Conservation (phyloP, 345 rosid species). For the Populus alba region DNA sequence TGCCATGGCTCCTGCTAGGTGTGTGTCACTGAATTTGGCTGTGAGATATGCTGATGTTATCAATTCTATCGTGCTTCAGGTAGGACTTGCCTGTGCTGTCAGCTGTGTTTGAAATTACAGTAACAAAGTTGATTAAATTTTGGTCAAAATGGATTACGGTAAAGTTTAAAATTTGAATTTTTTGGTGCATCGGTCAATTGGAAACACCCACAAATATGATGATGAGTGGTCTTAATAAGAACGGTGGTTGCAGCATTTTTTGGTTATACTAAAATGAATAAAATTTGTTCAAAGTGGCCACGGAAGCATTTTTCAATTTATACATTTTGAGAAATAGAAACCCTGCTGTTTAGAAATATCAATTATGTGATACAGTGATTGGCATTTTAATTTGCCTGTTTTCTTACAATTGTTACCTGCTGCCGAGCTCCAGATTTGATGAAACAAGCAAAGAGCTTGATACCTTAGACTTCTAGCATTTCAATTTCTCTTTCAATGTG, state of each 20-base stretch:
- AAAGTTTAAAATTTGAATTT: neutral
- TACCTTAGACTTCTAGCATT: neutral
- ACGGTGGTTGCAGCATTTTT: neutral
- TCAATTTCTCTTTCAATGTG: neutral
- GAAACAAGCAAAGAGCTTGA: neutral
- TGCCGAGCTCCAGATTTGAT: neutral
- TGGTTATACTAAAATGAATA: neutral
- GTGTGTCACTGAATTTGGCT: constrained; percentile 86
- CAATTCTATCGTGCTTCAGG: constrained; percentile 87
- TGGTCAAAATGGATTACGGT: neutral
- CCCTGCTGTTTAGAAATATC: neutral
- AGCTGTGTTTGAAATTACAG: neutral
- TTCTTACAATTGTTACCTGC: neutral
- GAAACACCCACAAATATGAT: neutral
- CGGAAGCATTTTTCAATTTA: neutral
- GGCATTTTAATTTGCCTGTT: neutral
- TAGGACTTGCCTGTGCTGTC: constrained; percentile 15
- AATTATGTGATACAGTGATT: neutral
- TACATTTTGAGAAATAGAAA: neutral
- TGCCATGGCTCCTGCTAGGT: constrained; percentile 87
- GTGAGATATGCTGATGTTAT: constrained; percentile 87
- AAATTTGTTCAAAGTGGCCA: neutral
- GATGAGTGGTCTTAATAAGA: neutral
- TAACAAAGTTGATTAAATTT: neutral
- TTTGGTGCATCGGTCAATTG: neutral